Percentiles rank a stretch among this genome's conserved stretches.
phyloP scores from a whole-genome alignment of 192 early-diverging fungal genomes.

The Gaertneriomyces sp. region DNA sequence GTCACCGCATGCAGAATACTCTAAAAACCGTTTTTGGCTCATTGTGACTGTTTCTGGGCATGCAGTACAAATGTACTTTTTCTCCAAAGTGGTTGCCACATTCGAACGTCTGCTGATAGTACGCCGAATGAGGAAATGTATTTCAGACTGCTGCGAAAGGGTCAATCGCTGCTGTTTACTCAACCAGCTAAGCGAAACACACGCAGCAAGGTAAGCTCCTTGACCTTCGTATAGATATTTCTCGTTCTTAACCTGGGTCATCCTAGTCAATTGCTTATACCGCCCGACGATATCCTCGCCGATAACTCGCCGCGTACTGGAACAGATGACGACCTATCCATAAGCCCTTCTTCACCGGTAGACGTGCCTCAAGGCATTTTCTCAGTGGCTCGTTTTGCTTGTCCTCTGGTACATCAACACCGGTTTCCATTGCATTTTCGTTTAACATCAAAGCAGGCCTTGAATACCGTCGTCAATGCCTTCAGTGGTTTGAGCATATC shows the following conservation, averaged over 20 bases:
- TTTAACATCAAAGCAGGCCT: conserved; percentile 60
- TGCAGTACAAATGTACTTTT: conserved; percentile 63
- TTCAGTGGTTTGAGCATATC: conserved; percentile 61
- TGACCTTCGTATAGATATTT: no score
- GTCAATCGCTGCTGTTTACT: conserved; percentile 66
- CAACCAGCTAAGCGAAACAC: conserved; percentile 56
- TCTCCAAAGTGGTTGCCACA: conserved; percentile 58
- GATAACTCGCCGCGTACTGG: conserved; percentile 14
- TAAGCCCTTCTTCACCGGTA: conserved; percentile 19
- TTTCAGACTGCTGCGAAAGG: conserved; percentile 58
- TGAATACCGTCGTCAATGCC: conserved; percentile 53
- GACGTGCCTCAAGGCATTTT: conserved; percentile 18
- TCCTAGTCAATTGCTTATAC: no score
- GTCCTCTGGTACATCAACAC: conserved; percentile 59
- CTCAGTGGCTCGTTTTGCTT: conserved; percentile 64
- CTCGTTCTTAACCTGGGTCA: no score
- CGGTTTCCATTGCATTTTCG: conserved; percentile 74
- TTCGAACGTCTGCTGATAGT: conserved; percentile 54
- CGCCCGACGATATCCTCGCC: no score
- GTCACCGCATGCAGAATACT: background rate
- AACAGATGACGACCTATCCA: conserved; percentile 49
- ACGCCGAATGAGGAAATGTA: conserved; percentile 47
- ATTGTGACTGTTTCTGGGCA: conserved; percentile 51
- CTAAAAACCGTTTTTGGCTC: conserved; percentile 61
- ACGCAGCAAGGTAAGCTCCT: conserved; percentile 54